Percentiles rank a stretch among this genome's conserved stretches.
Evolutionary conservation across 2,329 filamentous ascomycete species (phyloP).

Genomic region (Hansfordia pulvinata): DNA sequence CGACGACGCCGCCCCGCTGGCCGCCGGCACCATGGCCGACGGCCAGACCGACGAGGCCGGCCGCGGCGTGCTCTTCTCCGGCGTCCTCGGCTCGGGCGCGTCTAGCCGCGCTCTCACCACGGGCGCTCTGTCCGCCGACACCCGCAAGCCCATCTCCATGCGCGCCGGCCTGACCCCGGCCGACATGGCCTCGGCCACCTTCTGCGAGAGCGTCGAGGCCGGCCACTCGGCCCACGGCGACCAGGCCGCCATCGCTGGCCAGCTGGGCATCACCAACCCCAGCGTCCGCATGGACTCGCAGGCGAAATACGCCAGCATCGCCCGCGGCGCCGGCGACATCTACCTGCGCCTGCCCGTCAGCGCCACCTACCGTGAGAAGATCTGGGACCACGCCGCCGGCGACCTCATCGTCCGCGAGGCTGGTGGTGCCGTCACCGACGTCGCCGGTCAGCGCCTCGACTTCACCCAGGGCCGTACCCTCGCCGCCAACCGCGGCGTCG

Average conservation of each 20-base stretch:
- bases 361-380: constrained; percentile 92
- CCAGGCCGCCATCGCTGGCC: constrained; percentile 70
- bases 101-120: constrained; percentile 59
- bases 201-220: constrained; percentile 94
- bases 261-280: constrained; percentile 76
- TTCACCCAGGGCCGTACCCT: constrained; percentile 80
- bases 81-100: constrained; percentile 66
- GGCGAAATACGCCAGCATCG: constrained; percentile 94
- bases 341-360: constrained; percentile 82
- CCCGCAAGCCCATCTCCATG: constrained; percentile 67
- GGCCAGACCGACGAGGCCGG: constrained; percentile 62
- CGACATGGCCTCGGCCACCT: constrained; percentile 68
- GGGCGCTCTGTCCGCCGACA: constrained; percentile 33
- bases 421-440: constrained; percentile 83
- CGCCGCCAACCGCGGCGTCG: constrained; percentile 81
- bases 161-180: constrained; percentile 56
- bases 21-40: constrained; percentile 57
- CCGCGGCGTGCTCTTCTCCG: constrained; percentile 80
- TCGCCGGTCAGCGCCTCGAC: constrained; percentile 70
- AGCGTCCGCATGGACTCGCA: constrained; percentile 95
- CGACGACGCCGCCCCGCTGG: constrained; percentile 60
- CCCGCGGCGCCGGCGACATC: constrained; percentile 83
- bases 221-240: constrained; percentile 84
- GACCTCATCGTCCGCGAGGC: constrained; percentile 91
- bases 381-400: constrained; percentile 96